Percentiles rank a stretch among this genome's conserved stretches.
These are phyloP conservation scores for Vitis labrusca DNA, from an alignment of 164 flowering plant genomes.

Conservation along the genomic window DNA sequence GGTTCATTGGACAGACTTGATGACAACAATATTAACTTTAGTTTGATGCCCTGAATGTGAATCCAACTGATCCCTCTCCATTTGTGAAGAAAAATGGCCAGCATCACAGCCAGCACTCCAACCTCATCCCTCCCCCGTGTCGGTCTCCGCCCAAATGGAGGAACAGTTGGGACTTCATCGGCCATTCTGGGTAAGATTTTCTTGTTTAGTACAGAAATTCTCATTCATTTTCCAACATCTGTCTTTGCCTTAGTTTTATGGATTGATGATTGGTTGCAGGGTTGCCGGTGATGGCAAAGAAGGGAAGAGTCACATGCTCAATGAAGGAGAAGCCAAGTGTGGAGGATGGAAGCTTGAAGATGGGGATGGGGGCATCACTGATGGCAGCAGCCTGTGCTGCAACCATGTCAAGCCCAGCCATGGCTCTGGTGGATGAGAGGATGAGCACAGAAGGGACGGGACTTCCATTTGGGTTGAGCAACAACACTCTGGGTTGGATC, in stretches of 20 bases:
- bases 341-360: neutral
- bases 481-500: conserved; percentile 92
- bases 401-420: conserved; percentile 29
- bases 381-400: conserved; percentile 23
- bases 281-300: conserved; percentile 25
- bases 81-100: conserved; percentile 38
- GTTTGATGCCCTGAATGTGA: too few relatives aligned
- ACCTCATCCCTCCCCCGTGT: conserved; percentile 21
- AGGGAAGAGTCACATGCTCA: conserved; percentile 32
- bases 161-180: conserved; percentile 6
- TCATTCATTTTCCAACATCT: neutral
- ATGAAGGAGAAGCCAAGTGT: conserved; percentile 17
- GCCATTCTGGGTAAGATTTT: conserved; percentile 25
- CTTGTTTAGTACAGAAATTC: neutral
- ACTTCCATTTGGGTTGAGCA: conserved; percentile 87
- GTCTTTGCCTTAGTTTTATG: neutral
- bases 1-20: conserved; percentile 12
- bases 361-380: conserved; percentile 24
- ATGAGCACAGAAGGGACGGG: conserved; percentile 96
- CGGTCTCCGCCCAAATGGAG: conserved; percentile 14
- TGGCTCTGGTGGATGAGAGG: conserved; percentile 87
- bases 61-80: neutral
- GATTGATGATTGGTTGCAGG: conserved; percentile 11
- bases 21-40: conserved; percentile 8
- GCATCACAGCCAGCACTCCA: conserved; percentile 25